A percentile compares a stretch with the other conserved stretches of the same genome.
phyloP scores from a whole-genome alignment of 108 stramenopile genomes.

The Cyclotella distinguenda region DNA sequence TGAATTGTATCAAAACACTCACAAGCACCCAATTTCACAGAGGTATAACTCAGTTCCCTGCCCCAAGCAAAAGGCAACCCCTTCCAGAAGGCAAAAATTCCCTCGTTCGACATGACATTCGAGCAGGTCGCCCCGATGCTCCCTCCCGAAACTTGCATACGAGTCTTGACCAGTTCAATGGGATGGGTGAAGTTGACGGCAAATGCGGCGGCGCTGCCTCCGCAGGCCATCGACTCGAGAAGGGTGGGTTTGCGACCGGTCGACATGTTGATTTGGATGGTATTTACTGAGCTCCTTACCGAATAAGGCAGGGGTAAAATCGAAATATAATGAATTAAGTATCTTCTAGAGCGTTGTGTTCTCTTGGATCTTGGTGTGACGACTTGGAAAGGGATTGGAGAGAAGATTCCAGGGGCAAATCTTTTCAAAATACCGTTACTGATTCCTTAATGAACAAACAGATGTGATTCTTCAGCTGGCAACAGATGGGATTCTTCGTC shows the following conservation, averaged over 20 bases:
- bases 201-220: slow-evolving; percentile 56
- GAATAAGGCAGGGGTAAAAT: too few relatives aligned
- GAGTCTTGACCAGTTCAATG: slow-evolving; percentile 73
- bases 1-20: slow-evolving; percentile 11
- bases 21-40: slow-evolving; percentile 79
- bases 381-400: too few relatives aligned
- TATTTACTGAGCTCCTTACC: too few relatives aligned
- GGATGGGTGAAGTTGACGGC: slow-evolving; percentile 79
- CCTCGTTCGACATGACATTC: slow-evolving; percentile 59
- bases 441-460: too few relatives aligned
- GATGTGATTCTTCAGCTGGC: too few relatives aligned
- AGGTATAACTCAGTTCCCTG: slow-evolving; percentile 86
- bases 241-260: slow-evolving; percentile 47
- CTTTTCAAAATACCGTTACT: too few relatives aligned
- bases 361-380: too few relatives aligned
- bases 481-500: too few relatives aligned
- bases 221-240: slow-evolving; percentile 49
- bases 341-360: too few relatives aligned
- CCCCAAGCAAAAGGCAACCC: slow-evolving; percentile 86
- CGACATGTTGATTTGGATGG: too few relatives aligned
- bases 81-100: slow-evolving; percentile 84
- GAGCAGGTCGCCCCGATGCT: slow-evolving; percentile 46
- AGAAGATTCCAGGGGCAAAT: too few relatives aligned
- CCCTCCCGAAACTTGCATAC: slow-evolving; percentile 87
- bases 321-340: too few relatives aligned